phyloP scores from a whole-genome alignment of 108 stramenopile genomes.

The Hondaea fermentalgiana region DNA sequence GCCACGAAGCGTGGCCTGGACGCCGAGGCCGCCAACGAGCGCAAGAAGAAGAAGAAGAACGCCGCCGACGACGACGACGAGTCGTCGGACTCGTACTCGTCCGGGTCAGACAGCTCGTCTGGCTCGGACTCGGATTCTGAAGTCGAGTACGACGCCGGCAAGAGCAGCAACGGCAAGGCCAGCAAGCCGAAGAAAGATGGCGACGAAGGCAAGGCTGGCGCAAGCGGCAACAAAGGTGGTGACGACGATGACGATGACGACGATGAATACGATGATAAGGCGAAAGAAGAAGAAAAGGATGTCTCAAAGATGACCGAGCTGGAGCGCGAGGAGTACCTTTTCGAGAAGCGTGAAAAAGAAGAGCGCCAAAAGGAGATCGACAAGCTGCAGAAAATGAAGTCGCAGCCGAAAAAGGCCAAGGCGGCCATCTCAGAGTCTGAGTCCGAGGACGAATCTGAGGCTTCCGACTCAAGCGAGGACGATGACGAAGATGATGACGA shows the following conservation, averaged over 20 bases:
- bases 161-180: background rate
- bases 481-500: background rate
- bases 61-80: background rate
- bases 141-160: background rate
- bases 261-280: background rate
- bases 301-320: background rate
- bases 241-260: background rate
- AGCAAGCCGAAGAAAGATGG: no score
- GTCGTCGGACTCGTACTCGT: background rate
- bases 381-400: background rate
- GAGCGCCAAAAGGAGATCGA: background rate
- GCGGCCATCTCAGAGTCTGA: background rate
- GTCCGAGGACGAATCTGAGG: background rate
- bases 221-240: background rate
- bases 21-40: background rate
- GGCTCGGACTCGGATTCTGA: background rate
- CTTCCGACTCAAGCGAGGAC: background rate
- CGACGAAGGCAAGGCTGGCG: no score
- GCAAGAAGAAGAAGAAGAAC: background rate
- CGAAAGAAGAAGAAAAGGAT: background rate
- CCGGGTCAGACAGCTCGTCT: background rate
- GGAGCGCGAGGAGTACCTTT: background rate
- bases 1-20: background rate
- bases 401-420: background rate
- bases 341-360: background rate